Evolutionary conservation across 2,329 filamentous ascomycete species (phyloP).

Genomic region (Aspergillus latus): DNA sequence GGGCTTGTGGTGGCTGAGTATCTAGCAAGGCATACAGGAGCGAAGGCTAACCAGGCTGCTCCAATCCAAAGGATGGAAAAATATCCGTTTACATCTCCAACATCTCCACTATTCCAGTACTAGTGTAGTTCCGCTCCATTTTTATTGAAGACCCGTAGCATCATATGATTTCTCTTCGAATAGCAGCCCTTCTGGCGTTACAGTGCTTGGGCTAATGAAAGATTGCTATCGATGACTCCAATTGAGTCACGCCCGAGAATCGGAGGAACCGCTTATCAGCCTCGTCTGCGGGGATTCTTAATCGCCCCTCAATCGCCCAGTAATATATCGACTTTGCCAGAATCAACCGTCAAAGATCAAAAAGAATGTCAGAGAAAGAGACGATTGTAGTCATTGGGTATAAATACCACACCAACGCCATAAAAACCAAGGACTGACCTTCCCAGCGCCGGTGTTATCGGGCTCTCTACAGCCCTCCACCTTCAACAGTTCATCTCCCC

Average conservation of each 20-base stretch:
- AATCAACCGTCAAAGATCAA: neutral
- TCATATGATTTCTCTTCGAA: neutral
- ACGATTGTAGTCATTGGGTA: slow-evolving; percentile 43
- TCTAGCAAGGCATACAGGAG: neutral
- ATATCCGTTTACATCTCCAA: slow-evolving; percentile 1
- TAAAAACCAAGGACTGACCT: slow-evolving; percentile 6
- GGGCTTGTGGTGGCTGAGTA: slow-evolving; percentile 1
- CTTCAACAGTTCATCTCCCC: slow-evolving; percentile 32
- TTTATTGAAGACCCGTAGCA: neutral
- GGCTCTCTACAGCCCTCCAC: slow-evolving; percentile 38
- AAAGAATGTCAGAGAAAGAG: slow-evolving; percentile 26
- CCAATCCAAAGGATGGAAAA: neutral
- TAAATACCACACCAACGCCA: neutral
- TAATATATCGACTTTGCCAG: neutral
- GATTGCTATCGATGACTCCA: slow-evolving; percentile 2
- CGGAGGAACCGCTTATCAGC: neutral
- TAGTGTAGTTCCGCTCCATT: neutral
- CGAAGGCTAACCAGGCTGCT: neutral
- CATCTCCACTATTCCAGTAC: neutral
- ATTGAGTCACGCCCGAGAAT: slow-evolving; percentile 1
- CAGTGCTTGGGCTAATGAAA: neutral
- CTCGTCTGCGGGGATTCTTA: slow-evolving; percentile 1
- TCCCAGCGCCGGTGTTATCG: slow-evolving; percentile 42
- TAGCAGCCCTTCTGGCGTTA: too few species aligned
- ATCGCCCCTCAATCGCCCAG: neutral